phyloP scores from a whole-genome alignment of 306 rosid genomes.

The Delonix regia region DNA sequence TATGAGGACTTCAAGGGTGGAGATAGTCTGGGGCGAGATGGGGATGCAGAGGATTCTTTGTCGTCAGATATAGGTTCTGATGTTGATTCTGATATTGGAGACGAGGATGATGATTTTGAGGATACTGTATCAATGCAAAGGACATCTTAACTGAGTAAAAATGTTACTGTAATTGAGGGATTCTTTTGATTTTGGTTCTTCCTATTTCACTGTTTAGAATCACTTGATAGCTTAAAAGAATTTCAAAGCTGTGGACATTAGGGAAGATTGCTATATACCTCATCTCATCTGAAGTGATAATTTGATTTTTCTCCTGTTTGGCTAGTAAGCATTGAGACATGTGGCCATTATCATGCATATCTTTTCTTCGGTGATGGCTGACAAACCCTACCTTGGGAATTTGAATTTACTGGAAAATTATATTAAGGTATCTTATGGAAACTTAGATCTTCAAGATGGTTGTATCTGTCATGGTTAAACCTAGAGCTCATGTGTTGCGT shows the following conservation, averaged over 20 bases:
- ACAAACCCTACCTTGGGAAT: conserved; percentile 1
- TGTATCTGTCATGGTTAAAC: background rate
- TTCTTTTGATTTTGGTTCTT: conserved; percentile 2
- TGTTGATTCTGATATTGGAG: conserved; percentile 47
- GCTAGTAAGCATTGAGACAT: background rate
- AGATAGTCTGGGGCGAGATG: conserved; percentile 21
- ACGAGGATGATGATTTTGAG: conserved; percentile 46
- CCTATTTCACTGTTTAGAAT: conserved; percentile 17
- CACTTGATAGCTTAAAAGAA: conserved; percentile 10
- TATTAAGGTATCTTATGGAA: background rate
- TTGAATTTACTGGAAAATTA: background rate
- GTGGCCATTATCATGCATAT: background rate
- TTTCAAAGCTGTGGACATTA: background rate
- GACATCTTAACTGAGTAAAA: conserved; percentile 30
- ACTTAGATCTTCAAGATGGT: background rate
- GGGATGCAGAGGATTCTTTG: conserved; percentile 45
- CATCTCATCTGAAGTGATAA: conserved; percentile 12
- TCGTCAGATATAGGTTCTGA: conserved; percentile 43
- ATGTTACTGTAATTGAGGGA: background rate
- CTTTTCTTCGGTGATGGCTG: conserved; percentile 22
- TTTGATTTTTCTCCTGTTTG: conserved; percentile 11
- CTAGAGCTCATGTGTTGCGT: background rate
- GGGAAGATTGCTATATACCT: conserved; percentile 5
- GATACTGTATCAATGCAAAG: conserved; percentile 36
- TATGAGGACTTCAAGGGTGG: conserved; percentile 42